Conservation (phyloP, 2,329 filamentous ascomycete genomes). For the Penicillium crustosum region DNA sequence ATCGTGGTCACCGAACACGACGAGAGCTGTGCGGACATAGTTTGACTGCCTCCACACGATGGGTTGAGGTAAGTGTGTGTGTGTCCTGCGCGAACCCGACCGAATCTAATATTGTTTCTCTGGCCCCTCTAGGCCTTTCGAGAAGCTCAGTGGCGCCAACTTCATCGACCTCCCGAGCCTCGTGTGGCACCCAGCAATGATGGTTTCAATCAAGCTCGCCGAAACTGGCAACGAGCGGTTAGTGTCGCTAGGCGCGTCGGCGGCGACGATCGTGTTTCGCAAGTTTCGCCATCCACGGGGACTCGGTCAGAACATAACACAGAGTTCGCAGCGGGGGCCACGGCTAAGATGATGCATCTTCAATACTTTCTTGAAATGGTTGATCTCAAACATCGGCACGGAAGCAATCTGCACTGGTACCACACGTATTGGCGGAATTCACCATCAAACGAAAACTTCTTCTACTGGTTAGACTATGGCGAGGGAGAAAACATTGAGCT, state of each 20-base stretch:
- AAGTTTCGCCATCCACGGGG: constrained; percentile 21
- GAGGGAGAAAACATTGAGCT: constrained; percentile 70
- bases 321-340: constrained; percentile 59
- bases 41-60: constrained; percentile 68
- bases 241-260: constrained; percentile 71
- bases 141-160: constrained; percentile 57
- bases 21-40: constrained; percentile 68
- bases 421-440: constrained; percentile 80
- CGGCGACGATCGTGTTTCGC: constrained; percentile 47
- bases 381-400: constrained; percentile 82
- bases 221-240: constrained; percentile 74
- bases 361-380: constrained; percentile 87
- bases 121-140: constrained; percentile 46
- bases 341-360: constrained; percentile 76
- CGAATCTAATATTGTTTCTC: not conserved
- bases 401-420: constrained; percentile 76
- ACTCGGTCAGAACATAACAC: constrained; percentile 42
- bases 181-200: constrained; percentile 7
- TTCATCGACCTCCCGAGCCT: constrained; percentile 41
- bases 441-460: constrained; percentile 82
- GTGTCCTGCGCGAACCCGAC: too few relatives aligned
- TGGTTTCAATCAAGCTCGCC: constrained; percentile 51
- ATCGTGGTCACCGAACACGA: constrained; percentile 72
- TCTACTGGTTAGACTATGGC: constrained; percentile 88
- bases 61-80: constrained; percentile 59